A percentile compares a stretch with the other conserved stretches of the same genome.
phyloP scores from a whole-genome alignment of 2,329 filamentous ascomycete genomes.

The Penicillium sp. region DNA sequence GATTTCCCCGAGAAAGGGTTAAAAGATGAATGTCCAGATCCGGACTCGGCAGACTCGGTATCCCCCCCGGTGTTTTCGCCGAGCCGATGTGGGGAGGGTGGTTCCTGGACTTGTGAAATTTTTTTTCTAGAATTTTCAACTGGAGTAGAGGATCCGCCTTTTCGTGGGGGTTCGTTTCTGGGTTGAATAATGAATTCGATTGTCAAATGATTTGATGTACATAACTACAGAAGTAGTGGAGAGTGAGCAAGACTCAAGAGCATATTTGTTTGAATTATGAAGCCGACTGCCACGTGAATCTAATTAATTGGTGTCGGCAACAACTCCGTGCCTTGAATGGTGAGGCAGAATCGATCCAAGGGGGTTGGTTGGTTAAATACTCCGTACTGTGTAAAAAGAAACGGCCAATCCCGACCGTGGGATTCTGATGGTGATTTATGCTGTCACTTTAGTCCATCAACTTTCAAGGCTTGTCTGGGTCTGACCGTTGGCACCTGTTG shows the following conservation, averaged over 20 bases:
- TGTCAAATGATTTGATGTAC: too few relatives aligned
- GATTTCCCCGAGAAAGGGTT: background rate
- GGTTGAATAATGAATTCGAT: too few relatives aligned
- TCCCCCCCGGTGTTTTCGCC: constrained; percentile 7
- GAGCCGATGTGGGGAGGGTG: constrained; percentile 13
- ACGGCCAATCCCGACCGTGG: background rate
- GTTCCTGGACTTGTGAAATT: constrained; percentile 5
- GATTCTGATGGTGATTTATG: background rate
- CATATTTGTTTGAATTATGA: background rate
- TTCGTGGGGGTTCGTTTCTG: background rate
- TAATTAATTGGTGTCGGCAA: background rate
- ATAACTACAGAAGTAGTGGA: too few relatives aligned
- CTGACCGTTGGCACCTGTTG: too few relatives aligned
- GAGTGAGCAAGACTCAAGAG: background rate
- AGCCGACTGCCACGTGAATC: background rate
- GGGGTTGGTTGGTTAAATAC: too few relatives aligned
- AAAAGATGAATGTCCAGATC: constrained; percentile 5
- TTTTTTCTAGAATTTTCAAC: background rate
- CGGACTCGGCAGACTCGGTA: constrained; percentile 11
- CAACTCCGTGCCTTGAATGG: constrained; percentile 3
- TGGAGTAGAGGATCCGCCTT: background rate
- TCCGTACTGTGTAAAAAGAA: too few relatives aligned
- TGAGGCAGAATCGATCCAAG: background rate
- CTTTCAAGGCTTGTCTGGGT: too few relatives aligned
- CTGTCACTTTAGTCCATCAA: too few relatives aligned